phyloP scores from a whole-genome alignment of 768 basidiomycete species.

The Tricholoma furcatifolium region DNA sequence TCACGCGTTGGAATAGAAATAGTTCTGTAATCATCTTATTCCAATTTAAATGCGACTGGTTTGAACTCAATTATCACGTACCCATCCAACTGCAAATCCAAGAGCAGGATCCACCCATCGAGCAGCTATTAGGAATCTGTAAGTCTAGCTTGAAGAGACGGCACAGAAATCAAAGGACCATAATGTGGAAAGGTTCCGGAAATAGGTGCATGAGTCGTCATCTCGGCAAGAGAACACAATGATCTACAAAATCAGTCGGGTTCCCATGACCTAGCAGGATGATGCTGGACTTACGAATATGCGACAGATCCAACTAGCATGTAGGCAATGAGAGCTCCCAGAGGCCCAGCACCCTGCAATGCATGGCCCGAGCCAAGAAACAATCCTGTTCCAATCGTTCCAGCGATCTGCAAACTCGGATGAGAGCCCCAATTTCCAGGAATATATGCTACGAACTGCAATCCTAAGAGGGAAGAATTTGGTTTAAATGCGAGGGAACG shows the following conservation, averaged over 20 bases:
- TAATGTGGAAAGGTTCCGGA: slow-evolving; percentile 81
- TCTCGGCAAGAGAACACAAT: slow-evolving; percentile 69
- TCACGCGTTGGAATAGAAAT: slow-evolving; percentile 42
- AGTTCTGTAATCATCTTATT: slow-evolving; percentile 29
- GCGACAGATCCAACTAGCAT: slow-evolving; percentile 62
- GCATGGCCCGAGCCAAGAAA: slow-evolving; percentile 72
- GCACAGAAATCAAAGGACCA: slow-evolving; percentile 28
- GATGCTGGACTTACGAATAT: slow-evolving; percentile 46
- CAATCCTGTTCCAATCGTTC: slow-evolving; percentile 73
- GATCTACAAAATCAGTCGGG: slow-evolving; percentile 32
- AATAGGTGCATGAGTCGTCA: slow-evolving; percentile 79
- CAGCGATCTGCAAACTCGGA: slow-evolving; percentile 50
- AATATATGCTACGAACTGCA: slow-evolving; percentile 45
- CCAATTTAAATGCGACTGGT: neutral
- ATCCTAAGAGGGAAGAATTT: slow-evolving; percentile 39
- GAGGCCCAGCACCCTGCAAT: slow-evolving; percentile 57
- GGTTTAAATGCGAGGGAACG: neutral
- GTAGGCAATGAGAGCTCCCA: slow-evolving; percentile 68
- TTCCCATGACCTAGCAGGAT: neutral
- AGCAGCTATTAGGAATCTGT: slow-evolving; percentile 32
- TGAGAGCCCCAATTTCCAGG: neutral
- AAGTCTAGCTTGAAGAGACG: neutral
- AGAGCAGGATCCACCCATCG: slow-evolving; percentile 60
- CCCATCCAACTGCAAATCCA: slow-evolving; percentile 59
- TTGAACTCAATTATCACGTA: slow-evolving; percentile 21